Evolutionary conservation across 768 basidiomycete species (phyloP), one percentile per base, ranked within the genome.

Genomic region (Steccherinum ochraceum): DNA sequence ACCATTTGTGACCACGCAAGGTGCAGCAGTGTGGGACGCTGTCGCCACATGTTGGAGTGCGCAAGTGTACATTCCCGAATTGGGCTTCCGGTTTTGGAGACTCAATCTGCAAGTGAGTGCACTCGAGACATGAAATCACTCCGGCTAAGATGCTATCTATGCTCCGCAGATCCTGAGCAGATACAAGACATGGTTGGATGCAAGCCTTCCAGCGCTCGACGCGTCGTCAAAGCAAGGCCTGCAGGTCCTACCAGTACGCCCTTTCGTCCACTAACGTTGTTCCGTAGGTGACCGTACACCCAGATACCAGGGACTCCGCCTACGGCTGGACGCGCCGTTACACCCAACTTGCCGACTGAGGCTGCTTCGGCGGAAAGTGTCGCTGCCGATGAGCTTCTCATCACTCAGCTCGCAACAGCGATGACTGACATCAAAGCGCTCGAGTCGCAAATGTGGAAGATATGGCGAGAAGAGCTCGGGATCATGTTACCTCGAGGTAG

Each of bases 71-170:
- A 83, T 98, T 40, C 84, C 86, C 1, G 86, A 93, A 52, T 69
- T 98, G 11, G 78, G 79, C 27, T 76, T 84, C 66, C 78, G 88
- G 46, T 98, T 98, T 65, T 98, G 95, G 96, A 81, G 78, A 60
- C 69, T 98, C 51, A 89, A 86, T 4, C 69, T 99, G 23, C 95
- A 99, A 80, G 93, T 92, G 45, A 35, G 73, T 57, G 40, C 19
- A 39, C 46, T 27, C 46, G 27, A 24, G 19, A 48, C 40, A 27
- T 35, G 24, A 49, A 51, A 3, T 12, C 27, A 24, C 24, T 24
- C 52, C 30, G 13, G 42, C 23, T 42, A 23, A 18, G 48, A 49
- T 7, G 16, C 30, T 7, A 35, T 35, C 49, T 35, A 27, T 54
- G 23, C 48, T 41, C 23, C 25, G 43, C 51, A 94, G 91, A 82